phyloP scores from a whole-genome alignment of 2,329 filamentous ascomycete genomes.

The Diplodia intermedia region DNA sequence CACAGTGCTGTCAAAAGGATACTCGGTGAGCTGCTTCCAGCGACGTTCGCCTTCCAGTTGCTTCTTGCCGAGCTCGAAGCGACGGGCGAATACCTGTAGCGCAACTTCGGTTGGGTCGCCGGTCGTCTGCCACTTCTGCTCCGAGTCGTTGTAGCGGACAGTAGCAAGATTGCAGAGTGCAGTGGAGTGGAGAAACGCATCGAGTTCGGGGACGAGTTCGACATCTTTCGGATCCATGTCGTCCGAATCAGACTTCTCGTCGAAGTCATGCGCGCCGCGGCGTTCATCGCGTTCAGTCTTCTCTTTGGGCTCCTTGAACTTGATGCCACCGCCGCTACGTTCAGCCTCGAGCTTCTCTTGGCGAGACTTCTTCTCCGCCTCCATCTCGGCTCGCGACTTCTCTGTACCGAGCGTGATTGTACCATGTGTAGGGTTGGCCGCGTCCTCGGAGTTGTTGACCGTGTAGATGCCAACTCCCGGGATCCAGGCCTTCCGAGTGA shows the following conservation, averaged over 20 bases:
- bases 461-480: slow-evolving; percentile 45
- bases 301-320: slow-evolving; percentile 42
- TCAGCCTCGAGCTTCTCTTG: slow-evolving; percentile 37
- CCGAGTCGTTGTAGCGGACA: slow-evolving; percentile 53
- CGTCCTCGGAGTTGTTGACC: slow-evolving; percentile 42
- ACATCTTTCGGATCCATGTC: slow-evolving; percentile 39
- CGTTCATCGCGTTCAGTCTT: slow-evolving; percentile 36
- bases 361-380: slow-evolving; percentile 37
- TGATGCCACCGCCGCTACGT: slow-evolving; percentile 39
- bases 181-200: slow-evolving; percentile 45
- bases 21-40: slow-evolving; percentile 47
- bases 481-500: slow-evolving; percentile 46
- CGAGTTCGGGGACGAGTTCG: slow-evolving; percentile 39
- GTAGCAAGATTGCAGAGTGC: slow-evolving; percentile 60
- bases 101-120: slow-evolving; percentile 51
- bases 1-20: slow-evolving; percentile 50
- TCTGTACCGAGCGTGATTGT: slow-evolving; percentile 37
- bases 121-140: slow-evolving; percentile 46
- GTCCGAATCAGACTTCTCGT: slow-evolving; percentile 31
- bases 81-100: slow-evolving; percentile 48
- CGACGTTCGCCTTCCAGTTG: slow-evolving; percentile 39
- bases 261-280: slow-evolving; percentile 33
- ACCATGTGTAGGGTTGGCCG: slow-evolving; percentile 44
- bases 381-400: slow-evolving; percentile 40
- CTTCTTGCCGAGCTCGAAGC: slow-evolving; percentile 47